These are phyloP conservation scores for Penicillium carneum DNA, from an alignment of 2,329 filamentous ascomycete genomes.

Conservation along the genomic window DNA sequence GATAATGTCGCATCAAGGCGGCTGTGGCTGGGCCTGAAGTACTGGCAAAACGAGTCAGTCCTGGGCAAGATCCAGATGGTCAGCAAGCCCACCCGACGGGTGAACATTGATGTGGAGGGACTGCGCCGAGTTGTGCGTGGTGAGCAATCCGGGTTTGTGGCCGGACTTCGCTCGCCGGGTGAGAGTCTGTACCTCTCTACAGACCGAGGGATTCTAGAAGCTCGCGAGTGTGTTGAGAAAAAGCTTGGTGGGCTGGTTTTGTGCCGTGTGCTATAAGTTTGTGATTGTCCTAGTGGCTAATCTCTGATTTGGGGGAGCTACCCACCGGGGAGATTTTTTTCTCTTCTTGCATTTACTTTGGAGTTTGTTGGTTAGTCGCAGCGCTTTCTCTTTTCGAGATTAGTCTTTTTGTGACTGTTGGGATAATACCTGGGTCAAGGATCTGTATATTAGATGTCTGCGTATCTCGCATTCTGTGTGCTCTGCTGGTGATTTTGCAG, in stretches of 20 bases:
- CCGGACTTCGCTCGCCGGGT: constrained; percentile 75
- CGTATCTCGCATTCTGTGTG: constrained; percentile 32
- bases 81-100: constrained; percentile 75
- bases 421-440: constrained; percentile 42
- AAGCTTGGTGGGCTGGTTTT: constrained; percentile 81
- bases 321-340: constrained; percentile 29
- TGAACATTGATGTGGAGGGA: constrained; percentile 69
- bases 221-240: constrained; percentile 79
- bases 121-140: constrained; percentile 74
- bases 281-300: not conserved
- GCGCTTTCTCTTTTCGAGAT: constrained; percentile 42
- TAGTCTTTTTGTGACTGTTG: constrained; percentile 43
- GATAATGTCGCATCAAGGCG: constrained; percentile 76
- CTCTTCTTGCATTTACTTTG: constrained; percentile 46
- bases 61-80: constrained; percentile 71
- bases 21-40: constrained; percentile 89
- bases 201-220: constrained; percentile 78
- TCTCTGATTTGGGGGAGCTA: constrained; percentile 23
- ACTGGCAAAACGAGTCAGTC: constrained; percentile 83
- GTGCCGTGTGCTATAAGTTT: constrained; percentile 67
- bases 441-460: constrained; percentile 50
- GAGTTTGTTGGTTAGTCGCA: constrained; percentile 49
- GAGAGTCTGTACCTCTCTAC: constrained; percentile 84
- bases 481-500: constrained; percentile 29
- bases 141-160: constrained; percentile 69